Evolutionary conservation across 805 yeast genomes (phyloP), one percentile per base, ranked within the genome.

Genomic region (Metschnikowia cubensis): DNA sequence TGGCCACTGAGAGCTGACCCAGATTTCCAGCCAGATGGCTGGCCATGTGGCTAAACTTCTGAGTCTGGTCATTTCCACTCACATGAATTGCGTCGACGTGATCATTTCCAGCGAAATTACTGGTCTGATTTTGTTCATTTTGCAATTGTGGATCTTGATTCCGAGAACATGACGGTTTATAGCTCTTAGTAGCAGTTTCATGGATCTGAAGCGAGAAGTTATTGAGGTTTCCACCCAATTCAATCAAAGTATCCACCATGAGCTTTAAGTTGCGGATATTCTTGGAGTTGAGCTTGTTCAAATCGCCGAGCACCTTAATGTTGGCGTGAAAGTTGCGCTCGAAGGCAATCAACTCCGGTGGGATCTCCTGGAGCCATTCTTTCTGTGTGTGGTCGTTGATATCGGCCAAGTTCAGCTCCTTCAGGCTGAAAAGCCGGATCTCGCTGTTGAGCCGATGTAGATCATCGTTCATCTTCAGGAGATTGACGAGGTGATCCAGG

Each of bases 151-250:
- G 11, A 25, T 25, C 29, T 25, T 10, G 29, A 25, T 25, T 25
- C 29, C 3, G 29, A 3, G 29, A 25, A 25, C 8, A 8, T 10
- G 29, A 25, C 3, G 29, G 29, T 25, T 25, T 25, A 8, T 25
- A 10, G 11, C 29, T 25, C 11, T 25, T 25, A 8, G 29, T 25
- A 25, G 29, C 29, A 25, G 29, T 54, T 63, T 64, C 59, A 40
- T 70, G 71, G 17, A 67, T 72, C 70, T 65, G 73, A 33, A 81
- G 69, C 18, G 82, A 76, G 55, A 80, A 79, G 51, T 80, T 77
- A 60, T 81, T 81, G 56, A 80, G 70, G 56, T 78, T 77, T 3
- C 82, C 83, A 18, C 85, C 85, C 45, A 81, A 65, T 58, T 79
- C 82, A 13, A 79, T 71, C 54, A 80, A 58, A 4, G 68, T 64